Base-by-base conservation (phyloP, 495 filamentous ascomycete species). In the Rhypophila decipiens region DNA sequence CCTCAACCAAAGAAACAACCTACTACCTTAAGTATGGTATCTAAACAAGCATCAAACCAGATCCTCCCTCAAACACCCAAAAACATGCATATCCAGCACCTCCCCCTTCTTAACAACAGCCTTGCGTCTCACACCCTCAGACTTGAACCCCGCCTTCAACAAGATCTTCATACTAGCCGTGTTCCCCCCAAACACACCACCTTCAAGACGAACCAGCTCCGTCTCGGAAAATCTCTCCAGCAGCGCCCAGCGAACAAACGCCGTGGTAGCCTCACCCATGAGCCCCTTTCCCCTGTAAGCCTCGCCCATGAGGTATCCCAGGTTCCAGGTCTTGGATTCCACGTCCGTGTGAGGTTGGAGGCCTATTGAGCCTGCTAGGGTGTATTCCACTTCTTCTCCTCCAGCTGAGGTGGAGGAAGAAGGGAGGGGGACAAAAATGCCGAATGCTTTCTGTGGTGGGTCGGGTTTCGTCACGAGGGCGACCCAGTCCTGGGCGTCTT, bases 251-350 rank as follows among this genome's bases (percentile, higher is more conserved):
- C 51, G 41, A 15, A 47, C 34, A 27, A 63, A 65, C 17, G 19
- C 57, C 2, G 5, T 21, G 0, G 56, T 33, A 18, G 51, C 58
- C 35, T 58, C 63, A 18, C 57, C 64, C 40, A 62, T 62, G 33
- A 69, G 52, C 0, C 72, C 68, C 13, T 50, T 56, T 0, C 72
- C 70, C 70, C 69, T 70, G 36, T 51, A 49, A 2, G 54, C 43
- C 48, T 48, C 56, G n/a, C 48, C 59, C 8, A 65, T 23, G 58
- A 60, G 71, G 55, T 71, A 73, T 5, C 69, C 70, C 5, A 73
- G 5, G 55, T 69, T 63, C 37, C 59, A 52, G 18, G 55, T 65
- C 18, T 53, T 51, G 46, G 48, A 56, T 36, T 72, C 58, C 47
- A 64, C 24, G 19, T 68, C 66, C 1, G 17, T 17, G 0, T 36